Evolutionary conservation across 2,329 filamentous ascomycete genomes (phyloP), one percentile per base, ranked within the genome.

Genomic region (Cladosporium sp.): DNA sequence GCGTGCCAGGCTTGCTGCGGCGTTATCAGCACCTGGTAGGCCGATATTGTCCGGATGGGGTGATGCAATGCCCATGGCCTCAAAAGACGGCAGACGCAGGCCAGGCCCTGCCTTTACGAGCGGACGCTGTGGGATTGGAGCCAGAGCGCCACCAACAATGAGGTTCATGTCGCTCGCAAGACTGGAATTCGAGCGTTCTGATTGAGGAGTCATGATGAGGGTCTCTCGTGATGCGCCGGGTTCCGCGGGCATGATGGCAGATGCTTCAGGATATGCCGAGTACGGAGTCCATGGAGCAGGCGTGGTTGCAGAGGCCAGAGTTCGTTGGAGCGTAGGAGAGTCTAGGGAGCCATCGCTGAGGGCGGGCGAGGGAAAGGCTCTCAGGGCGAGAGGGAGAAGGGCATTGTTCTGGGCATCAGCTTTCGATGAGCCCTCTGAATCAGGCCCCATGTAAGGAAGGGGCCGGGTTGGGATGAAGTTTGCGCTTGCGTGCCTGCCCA

Each of bases 1-100:
- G 36, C 52, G 38, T 8, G 65, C 69, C 71, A 52, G 65, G 64
- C 52, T 65, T 66, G 61, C 69, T 69, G 61, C 51, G 26, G 49
- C 24, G 51, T 69, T 68, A 66, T 73, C 57, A 73, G 70, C 57
- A 70, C 69, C 61, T 38, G 68, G 67, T 38, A 69, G 62, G 41
- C 41, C 10, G 60, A 78, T 71, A 68, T 77, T 73, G 71, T 82
- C 77, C 68, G 81, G 78, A 75, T 82, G 79, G 55, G 82, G 81
- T 59, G 79, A 77, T 62, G 80, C 79, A 66, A 85, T 85, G 38
- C 83, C 83, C 59, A 86, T 77, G 21, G 79, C 76, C 65, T 86
- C 80, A 71, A 86, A 86, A 2, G 84, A 83, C 5, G 84, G 84
- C 18, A 87, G 79, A 63, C 84, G 82, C 49, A 87, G 75, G 66